Conservation (phyloP, 768 basidiomycete genomes). For the Podaxis pistillaris region DNA sequence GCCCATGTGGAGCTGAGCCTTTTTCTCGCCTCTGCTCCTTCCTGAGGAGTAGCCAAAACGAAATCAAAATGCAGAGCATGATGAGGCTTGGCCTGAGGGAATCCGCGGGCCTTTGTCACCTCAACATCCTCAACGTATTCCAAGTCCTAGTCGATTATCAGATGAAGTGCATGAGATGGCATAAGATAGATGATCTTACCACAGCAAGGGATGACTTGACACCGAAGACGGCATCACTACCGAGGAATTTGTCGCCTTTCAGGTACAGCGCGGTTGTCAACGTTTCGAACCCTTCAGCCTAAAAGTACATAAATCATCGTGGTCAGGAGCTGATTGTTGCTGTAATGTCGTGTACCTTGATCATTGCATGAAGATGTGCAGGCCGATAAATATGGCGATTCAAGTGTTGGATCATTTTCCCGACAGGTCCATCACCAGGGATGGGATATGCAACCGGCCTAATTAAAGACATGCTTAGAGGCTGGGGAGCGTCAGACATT, state of each 20-base stretch:
- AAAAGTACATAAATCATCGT: slow-evolving; percentile 24
- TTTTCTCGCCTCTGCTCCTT: slow-evolving; percentile 34
- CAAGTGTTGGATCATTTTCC: slow-evolving; percentile 51
- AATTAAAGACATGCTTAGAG: neutral
- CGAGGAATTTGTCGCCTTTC: slow-evolving; percentile 62
- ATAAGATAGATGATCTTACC: slow-evolving; percentile 40
- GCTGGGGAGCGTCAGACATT: neutral
- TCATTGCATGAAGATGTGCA: slow-evolving; percentile 75
- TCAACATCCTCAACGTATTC: slow-evolving; percentile 51
- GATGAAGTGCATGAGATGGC: neutral
- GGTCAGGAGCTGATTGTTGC: neutral
- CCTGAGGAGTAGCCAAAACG: slow-evolving; percentile 38
- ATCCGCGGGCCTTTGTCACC: slow-evolving; percentile 56
- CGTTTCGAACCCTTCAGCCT: slow-evolving; percentile 71
- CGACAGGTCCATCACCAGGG: slow-evolving; percentile 78
- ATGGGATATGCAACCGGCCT: slow-evolving; percentile 69
- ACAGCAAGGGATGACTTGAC: slow-evolving; percentile 77
- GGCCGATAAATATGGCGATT: slow-evolving; percentile 76
- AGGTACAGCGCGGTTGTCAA: slow-evolving; percentile 76
- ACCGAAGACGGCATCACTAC: slow-evolving; percentile 78
- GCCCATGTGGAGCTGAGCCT: neutral
- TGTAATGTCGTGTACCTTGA: slow-evolving; percentile 42
- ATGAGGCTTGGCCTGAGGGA: slow-evolving; percentile 38
- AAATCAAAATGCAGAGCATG: slow-evolving; percentile 39
- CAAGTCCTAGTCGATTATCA: slow-evolving; percentile 39